Evolutionary conservation across 306 rosid species (phyloP).

Genomic region (Trifolium dubium): DNA sequence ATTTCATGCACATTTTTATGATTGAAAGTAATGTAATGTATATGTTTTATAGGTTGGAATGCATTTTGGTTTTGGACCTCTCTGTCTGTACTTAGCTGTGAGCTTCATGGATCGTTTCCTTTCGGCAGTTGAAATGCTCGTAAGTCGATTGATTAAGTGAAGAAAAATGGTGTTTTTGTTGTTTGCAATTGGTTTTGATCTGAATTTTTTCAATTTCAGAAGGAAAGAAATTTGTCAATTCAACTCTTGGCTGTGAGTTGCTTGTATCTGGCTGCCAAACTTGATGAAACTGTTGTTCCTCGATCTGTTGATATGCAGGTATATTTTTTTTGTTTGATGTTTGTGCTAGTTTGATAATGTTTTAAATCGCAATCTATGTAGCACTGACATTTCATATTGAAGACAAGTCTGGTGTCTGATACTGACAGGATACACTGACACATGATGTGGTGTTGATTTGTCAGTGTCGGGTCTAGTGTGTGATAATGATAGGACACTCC

Average conservation of each 20-base stretch:
- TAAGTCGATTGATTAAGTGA: slow-evolving; percentile 50
- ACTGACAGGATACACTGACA: too few species aligned
- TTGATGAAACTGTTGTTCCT: slow-evolving; percentile 82
- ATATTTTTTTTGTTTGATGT: not conserved
- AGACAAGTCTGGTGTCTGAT: not conserved
- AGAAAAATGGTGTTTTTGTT: not conserved
- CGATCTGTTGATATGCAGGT: slow-evolving; percentile 84
- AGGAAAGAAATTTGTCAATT: slow-evolving; percentile 77
- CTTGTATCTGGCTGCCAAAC: slow-evolving; percentile 84
- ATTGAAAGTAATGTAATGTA: not conserved
- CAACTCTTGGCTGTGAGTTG: slow-evolving; percentile 88
- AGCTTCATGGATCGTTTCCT: slow-evolving; percentile 94
- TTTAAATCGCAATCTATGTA: not conserved
- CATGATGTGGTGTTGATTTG: not conserved
- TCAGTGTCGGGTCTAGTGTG: not conserved
- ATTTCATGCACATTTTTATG: slow-evolving; percentile 26
- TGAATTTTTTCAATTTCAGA: slow-evolving; percentile 48
- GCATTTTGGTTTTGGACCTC: slow-evolving; percentile 85
- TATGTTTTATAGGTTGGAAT: slow-evolving; percentile 61
- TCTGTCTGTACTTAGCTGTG: slow-evolving; percentile 72
- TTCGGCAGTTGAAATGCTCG: slow-evolving; percentile 74
- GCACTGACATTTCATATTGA: not conserved
- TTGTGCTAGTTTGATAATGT: slow-evolving; percentile 10
- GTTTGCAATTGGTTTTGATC: slow-evolving; percentile 38
- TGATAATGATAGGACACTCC: not conserved